Conservation (phyloP, 2,329 filamentous ascomycete genomes). For the Alternaria tenuissima region DNA sequence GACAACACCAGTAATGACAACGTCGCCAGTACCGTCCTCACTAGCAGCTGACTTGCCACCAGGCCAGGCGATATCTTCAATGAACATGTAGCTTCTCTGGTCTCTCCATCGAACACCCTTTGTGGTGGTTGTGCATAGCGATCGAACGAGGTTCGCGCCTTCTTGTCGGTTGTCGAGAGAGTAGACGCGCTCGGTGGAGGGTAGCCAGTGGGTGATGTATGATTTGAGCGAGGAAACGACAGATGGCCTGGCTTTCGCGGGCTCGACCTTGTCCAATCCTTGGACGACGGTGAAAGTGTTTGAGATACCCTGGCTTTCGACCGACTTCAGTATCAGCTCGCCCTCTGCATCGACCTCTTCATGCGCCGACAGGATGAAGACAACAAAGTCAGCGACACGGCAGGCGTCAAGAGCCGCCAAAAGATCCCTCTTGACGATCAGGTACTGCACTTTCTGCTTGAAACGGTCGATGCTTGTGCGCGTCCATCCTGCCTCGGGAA, state of each 20-base stretch:
- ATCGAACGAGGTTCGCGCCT: constrained; percentile 87
- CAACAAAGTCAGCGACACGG: constrained; percentile 87
- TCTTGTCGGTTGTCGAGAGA: constrained; percentile 89
- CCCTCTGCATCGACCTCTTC: constrained; percentile 85
- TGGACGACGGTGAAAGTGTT: constrained; percentile 89
- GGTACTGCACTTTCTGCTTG: constrained; percentile 91
- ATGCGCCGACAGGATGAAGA: constrained; percentile 82
- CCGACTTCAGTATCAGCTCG: constrained; percentile 82
- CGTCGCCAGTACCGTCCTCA: constrained; percentile 62
- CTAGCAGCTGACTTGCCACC: constrained; percentile 54
- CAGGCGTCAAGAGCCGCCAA: constrained; percentile 84
- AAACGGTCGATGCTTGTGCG: constrained; percentile 84
- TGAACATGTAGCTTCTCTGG: constrained; percentile 92
- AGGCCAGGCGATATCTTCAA: constrained; percentile 81
- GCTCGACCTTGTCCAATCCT: constrained; percentile 77
- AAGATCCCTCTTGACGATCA: constrained; percentile 77
- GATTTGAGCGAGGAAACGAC: constrained; percentile 85
- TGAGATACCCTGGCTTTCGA: constrained; percentile 94
- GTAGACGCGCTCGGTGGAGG: constrained; percentile 88
- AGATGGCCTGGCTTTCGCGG: constrained; percentile 78
- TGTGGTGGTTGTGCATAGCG: constrained; percentile 87
- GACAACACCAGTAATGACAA: constrained; percentile 83
- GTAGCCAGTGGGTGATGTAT: constrained; percentile 94
- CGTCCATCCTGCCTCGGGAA: constrained; percentile 65
- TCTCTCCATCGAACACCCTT: constrained; percentile 97